phyloP scores from a whole-genome alignment of 2,329 filamentous ascomycete species.

The Sclerotinia spermophila region DNA sequence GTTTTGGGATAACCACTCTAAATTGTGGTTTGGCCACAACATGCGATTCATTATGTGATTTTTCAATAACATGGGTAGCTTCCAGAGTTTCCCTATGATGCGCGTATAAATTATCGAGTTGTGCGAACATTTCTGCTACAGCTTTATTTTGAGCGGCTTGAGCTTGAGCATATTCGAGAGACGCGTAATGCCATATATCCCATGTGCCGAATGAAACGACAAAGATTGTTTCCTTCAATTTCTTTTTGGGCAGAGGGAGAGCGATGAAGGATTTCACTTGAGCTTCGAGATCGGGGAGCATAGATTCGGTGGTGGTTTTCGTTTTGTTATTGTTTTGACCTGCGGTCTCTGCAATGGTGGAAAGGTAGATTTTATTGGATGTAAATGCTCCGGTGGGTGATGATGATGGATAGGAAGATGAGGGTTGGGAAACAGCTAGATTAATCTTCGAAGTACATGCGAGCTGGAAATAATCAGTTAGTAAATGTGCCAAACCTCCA shows the following conservation, averaged over 20 bases:
- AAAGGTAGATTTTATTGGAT: constrained; percentile 28
- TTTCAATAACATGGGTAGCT: background rate
- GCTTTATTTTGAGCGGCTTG: constrained; percentile 24
- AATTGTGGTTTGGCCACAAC: constrained; percentile 38
- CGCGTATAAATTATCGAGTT: constrained; percentile 32
- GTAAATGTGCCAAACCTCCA: background rate
- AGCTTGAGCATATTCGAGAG: constrained; percentile 24
- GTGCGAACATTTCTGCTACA: constrained; percentile 30
- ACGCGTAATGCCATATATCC: constrained; percentile 35
- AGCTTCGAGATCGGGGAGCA: constrained; percentile 32
- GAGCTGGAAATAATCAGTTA: constrained; percentile 25
- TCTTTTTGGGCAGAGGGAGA: constrained; percentile 22
- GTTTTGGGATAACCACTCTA: constrained; percentile 48
- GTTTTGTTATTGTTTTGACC: background rate
- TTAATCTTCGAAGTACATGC: constrained; percentile 33
- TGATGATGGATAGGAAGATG: constrained; percentile 22
- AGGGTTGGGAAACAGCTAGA: constrained; percentile 32
- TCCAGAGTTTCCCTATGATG: constrained; percentile 22
- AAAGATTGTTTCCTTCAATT: constrained; percentile 30
- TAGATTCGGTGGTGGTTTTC: background rate
- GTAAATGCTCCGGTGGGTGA: constrained; percentile 30
- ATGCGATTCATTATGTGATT: background rate
- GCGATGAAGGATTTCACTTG: constrained; percentile 33
- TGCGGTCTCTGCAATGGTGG: background rate
- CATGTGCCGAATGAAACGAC: constrained; percentile 36